Evolutionary conservation across 169 alveolate genomes (phyloP), one percentile per base, ranked within the genome.

Genomic region (Cryptosporidium meleagridis): DNA sequence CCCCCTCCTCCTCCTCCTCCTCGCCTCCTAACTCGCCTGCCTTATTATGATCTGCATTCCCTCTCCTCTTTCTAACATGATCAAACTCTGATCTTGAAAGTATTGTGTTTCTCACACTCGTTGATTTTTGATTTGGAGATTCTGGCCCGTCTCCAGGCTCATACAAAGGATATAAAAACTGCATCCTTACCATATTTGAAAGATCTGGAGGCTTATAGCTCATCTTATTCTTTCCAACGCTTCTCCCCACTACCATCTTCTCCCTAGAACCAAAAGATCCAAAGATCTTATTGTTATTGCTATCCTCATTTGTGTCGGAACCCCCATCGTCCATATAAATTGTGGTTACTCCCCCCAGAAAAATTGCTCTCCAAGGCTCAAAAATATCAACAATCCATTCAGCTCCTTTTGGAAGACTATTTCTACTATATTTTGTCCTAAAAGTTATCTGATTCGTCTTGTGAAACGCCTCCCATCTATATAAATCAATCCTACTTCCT

Each of bases 401-500:
- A 9, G 73, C 18, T 18, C 65, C 87, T n/a, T 55, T 75, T 21
- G 87, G 87, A 23, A 75, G 48, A 59, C 21, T 75, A 58, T 59
- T 21, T n/a, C 21, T 61, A 31, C 44, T 37, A 48, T 75, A 75
- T 33, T 18, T 55, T 21, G 75, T 75, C 23, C 41, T 59, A 61
- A 59, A 75, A 16, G 55, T 75, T 2, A 75, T 31, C 51, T 75
- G 71, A 75, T 37, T 61, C 7, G 87, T 75, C 51, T 59, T 75
- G 35, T 75, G 87, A 31, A 75, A 75, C 0, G 85, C 35, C 44
- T 85, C 91, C 91, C 91, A 85, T 62, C 87, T 80, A n/a, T 70
- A 80, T 5, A 92, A 69, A 65, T 92, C 94, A 69, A 85, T 80
- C 44, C 93, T 87, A 21, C 91, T 75, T 0, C 94, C 94, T 12